These are phyloP conservation scores for Cladosporium sp. DNA, from an alignment of 2,329 filamentous ascomycete genomes.

Conservation along the genomic window DNA sequence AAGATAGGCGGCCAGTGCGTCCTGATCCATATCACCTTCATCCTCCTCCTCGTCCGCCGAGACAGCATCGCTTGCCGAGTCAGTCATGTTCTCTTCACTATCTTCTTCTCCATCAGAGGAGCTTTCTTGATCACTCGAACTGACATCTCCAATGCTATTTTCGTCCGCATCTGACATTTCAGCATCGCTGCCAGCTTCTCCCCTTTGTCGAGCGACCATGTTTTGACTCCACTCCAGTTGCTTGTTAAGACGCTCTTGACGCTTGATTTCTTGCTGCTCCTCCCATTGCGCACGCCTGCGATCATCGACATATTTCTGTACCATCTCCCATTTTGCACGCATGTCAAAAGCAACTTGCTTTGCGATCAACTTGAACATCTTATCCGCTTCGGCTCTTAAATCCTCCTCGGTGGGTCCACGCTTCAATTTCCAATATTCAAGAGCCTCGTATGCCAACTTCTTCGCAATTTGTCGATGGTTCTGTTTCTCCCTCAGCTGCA, in stretches of 20 bases:
- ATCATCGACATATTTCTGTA: slow-evolving; percentile 55
- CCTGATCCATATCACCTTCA: slow-evolving; percentile 55
- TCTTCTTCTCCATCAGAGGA: slow-evolving; percentile 37
- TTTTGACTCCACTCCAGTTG: slow-evolving; percentile 29
- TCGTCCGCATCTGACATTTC: slow-evolving; percentile 28
- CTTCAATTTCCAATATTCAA: slow-evolving; percentile 68
- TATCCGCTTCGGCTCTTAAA: slow-evolving; percentile 71
- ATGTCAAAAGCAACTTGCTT: slow-evolving; percentile 65
- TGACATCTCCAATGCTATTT: slow-evolving; percentile 17
- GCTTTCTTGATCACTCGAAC: slow-evolving; percentile 38
- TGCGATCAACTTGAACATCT: slow-evolving; percentile 63
- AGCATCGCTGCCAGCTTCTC: slow-evolving; percentile 21
- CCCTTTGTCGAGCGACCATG: slow-evolving; percentile 29
- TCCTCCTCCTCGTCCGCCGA: slow-evolving; percentile 45
- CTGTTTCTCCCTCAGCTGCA: slow-evolving; percentile 75
- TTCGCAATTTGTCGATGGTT: slow-evolving; percentile 75
- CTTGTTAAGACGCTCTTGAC: slow-evolving; percentile 69
- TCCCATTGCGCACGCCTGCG: slow-evolving; percentile 55
- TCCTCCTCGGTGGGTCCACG: slow-evolving; percentile 77
- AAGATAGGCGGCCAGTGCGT: slow-evolving; percentile 28
- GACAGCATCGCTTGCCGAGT: slow-evolving; percentile 59
- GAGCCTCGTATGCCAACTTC: slow-evolving; percentile 71
- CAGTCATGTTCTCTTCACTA: slow-evolving; percentile 52
- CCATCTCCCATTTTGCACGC: slow-evolving; percentile 57
- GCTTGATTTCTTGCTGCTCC: slow-evolving; percentile 61